Evolutionary conservation across 768 basidiomycete species (phyloP).

Genomic region (Lepiota brunneoincarnata): DNA sequence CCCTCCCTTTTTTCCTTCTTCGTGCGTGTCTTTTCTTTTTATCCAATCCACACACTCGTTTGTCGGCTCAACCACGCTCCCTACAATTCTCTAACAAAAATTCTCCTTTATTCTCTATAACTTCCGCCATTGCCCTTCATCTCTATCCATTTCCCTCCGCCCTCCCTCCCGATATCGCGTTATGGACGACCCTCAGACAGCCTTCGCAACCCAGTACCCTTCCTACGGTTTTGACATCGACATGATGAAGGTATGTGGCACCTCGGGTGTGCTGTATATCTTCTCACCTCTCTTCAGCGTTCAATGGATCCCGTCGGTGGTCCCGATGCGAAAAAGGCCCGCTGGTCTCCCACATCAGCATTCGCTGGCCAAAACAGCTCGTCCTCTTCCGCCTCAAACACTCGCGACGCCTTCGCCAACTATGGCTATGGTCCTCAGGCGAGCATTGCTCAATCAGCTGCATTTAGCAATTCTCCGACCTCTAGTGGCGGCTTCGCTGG

Average conservation of each 20-base stretch:
- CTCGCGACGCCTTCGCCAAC: constrained; percentile 77
- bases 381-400: constrained; percentile 13
- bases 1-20: constrained; percentile 33
- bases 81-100: constrained; percentile 43
- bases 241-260: constrained; percentile 79
- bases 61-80: constrained; percentile 51
- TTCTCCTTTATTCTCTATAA: constrained; percentile 44
- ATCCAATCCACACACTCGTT: constrained; percentile 47
- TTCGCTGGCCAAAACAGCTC: constrained; percentile 33
- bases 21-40: constrained; percentile 38
- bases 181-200: constrained; percentile 77
- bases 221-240: constrained; percentile 80
- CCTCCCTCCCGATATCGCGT: constrained; percentile 27
- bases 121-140: constrained; percentile 47
- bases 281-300: constrained; percentile 46
- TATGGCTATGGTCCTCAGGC: constrained; percentile 84
- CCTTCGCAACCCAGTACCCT: constrained; percentile 67
- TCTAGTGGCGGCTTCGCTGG: constrained; percentile 43
- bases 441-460: constrained; percentile 51
- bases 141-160: constrained; percentile 36
- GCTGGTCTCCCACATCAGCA: constrained; percentile 75
- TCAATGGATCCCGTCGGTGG: constrained; percentile 82
- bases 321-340: constrained; percentile 86
- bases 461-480: constrained; percentile 46
- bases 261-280: not conserved